Evolutionary conservation across 2,329 filamentous ascomycete species (phyloP), one percentile per base, ranked within the genome.

Genomic region (Pestalotiopsis sp.): DNA sequence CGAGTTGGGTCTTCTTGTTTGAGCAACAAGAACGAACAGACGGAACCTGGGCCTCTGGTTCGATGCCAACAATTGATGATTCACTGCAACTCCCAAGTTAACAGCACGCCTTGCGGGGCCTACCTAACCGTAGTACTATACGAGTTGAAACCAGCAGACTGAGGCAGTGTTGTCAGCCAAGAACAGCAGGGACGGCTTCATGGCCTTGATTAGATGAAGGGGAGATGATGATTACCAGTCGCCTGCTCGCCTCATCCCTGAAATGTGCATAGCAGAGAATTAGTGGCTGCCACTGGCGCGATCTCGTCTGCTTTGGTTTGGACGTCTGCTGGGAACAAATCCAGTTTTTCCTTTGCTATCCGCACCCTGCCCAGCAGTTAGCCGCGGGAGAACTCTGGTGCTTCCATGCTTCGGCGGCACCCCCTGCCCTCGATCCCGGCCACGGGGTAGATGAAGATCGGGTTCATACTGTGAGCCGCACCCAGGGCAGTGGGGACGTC

Each of bases 141-240:
- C 45, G 45, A 52, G 45, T 52, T 52, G 31, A 61, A 61, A 38
- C 25, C 13, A 20, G 59, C 17, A 27, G 57, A 27, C 27, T 59
- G 57, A 39, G 59, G 59, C 59, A 61, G 25, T 61, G 59, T 39
- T 39, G 25, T 36, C 27, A 61, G 59, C 36, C 31, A 38, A 61
- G 45, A 52, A 52, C 17, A 52, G 45, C 45, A n/a, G 45, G 45
- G 45, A 52, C 45, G 45, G 7, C 17, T 52, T 52, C 45, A 14
- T n/a, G 59, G 59, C 59, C 25, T 36, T 61, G 59, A 61, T 64
- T 64, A 36, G 39, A 64, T 59, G 36, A 45, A 49, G 39, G 25
- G 36, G 61, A 64, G 36, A 64, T 64, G 61, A 64, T 62, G 59
- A 64, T 61, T 61, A 17, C 59, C 59, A 39, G 59, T 20, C 27